Evolutionary conservation across 78 protist species (phyloP).

Genomic region (Cavenderia fasciculata): DNA sequence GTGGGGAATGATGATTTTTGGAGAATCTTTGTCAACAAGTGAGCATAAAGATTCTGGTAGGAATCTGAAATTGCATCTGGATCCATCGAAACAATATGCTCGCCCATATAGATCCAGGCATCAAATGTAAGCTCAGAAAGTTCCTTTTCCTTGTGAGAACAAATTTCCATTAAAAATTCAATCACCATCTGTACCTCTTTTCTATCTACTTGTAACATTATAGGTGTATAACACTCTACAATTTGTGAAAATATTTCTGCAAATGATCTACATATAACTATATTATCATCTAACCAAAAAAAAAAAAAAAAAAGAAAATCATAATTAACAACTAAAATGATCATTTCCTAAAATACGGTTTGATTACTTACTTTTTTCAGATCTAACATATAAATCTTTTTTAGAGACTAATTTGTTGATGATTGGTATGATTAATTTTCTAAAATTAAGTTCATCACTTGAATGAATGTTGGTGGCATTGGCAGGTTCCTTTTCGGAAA

Average conservation of each 20-base stretch:
- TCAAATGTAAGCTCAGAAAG: constrained; percentile 67
- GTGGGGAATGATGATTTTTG: constrained; percentile 61
- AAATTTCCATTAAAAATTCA: constrained; percentile 29
- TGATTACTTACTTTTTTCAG: no score
- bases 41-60: constrained; percentile 37
- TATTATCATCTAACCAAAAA: constrained; percentile 3
- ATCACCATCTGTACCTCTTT: constrained; percentile 35
- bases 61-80: background rate
- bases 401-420: constrained; percentile 28
- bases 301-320: background rate
- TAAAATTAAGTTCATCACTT: constrained; percentile 27
- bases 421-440: constrained; percentile 32
- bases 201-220: constrained; percentile 15
- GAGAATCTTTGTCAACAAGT: constrained; percentile 19
- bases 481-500: constrained; percentile 10
- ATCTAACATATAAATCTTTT: no score
- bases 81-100: no score
- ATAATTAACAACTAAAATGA: background rate
- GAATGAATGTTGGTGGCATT: background rate
- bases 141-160: constrained; percentile 50
- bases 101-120: constrained; percentile 52
- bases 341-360: background rate
- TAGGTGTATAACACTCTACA: constrained; percentile 72
- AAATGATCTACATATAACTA: constrained; percentile 43
- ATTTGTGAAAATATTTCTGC: constrained; percentile 66